Evolutionary conservation across 495 filamentous ascomycete genomes (phyloP).

Genomic region (Bombardia bombarda): DNA sequence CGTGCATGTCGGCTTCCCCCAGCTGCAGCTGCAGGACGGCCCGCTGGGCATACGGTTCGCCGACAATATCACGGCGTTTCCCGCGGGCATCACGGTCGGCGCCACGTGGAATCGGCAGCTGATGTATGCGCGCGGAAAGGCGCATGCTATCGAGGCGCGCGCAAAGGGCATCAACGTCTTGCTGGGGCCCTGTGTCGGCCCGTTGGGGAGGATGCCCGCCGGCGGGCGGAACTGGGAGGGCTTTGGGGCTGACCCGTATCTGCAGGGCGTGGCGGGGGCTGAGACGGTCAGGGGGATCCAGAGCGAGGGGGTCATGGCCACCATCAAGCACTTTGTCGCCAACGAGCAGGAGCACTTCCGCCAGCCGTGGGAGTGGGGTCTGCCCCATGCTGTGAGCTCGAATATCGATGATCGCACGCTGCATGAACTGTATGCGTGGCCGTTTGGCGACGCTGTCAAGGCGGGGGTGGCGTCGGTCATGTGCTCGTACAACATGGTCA

Average conservation of each 20-base stretch:
- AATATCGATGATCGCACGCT: constrained; percentile 78
- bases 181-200: constrained; percentile 60
- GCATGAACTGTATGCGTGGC: constrained; percentile 85
- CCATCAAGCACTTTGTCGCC: constrained; percentile 64
- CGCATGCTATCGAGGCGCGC: constrained; percentile 58
- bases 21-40: constrained; percentile 84
- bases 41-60: constrained; percentile 57
- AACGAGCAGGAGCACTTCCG: constrained; percentile 72
- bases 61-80: constrained; percentile 59
- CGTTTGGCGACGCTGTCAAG: constrained; percentile 77
- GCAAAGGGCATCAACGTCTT: constrained; percentile 67
- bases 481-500: constrained; percentile 86
- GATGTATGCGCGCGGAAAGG: constrained; percentile 61
- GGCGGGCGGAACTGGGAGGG: constrained; percentile 74
- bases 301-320: constrained; percentile 62
- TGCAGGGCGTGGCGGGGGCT: constrained; percentile 59
- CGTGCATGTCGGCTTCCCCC: constrained; percentile 65
- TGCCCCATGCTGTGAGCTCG: constrained; percentile 64
- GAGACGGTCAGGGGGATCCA: constrained; percentile 67
- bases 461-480: constrained; percentile 84
- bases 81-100: constrained; percentile 58
- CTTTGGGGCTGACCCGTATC: constrained; percentile 64
- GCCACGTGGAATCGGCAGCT: constrained; percentile 56
- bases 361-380: constrained; percentile 74
- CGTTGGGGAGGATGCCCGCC: constrained; percentile 62